Base-by-base conservation (phyloP, 2,329 filamentous ascomycete species). In the Fusarium subtropicale region DNA sequence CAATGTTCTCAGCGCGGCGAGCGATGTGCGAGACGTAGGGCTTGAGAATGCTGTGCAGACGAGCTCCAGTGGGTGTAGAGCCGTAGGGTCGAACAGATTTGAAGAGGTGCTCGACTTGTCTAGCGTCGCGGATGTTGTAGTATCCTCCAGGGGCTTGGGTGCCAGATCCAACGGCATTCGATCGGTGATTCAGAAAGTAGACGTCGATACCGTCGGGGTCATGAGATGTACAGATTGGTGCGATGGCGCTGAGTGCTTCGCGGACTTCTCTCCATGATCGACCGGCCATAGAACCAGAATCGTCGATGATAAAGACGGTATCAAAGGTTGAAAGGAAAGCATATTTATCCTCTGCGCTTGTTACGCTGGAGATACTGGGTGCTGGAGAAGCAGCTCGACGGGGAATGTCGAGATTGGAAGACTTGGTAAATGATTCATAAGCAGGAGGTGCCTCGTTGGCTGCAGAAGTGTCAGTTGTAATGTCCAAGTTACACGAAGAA, bases 281-380 rank as follows among this genome's bases (percentile, higher is more conserved):
- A 18, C 91, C 92, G 2, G 84, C 82, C 95, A 98, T 98, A 72
- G 91, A 94, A 7, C 89, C 88, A n/a, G 91, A 94, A 82, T 98
- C 95, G 76, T 98, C 95, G 76, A 98, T 93, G 2, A 98, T 81
- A 77, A 98, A 94, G 58, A 95, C 81, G 33, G 94, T 97, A 80
- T 98, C 93, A 76, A 97, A 97, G 18, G 85, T 85, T 42, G 81
- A 78, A 7, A 98, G 88, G 76, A 97, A 97, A 3, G 89, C 86
- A 76, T 92, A 96, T 3, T 85, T 87, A 73, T 93, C 90, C 71
- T 93, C 90, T 24, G 80, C 79, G 11, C 77, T 79, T 9, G 77
- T 78, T 64, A 81, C 71, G 44, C 69, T 76, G n/a, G 76, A 65
- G 18, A 71, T 28, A 15, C 62, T 70, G 5, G 57, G 66, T 7